Conservation (phyloP, 1,284 basidiomycete species). For the Afroboletus lepidellus region DNA sequence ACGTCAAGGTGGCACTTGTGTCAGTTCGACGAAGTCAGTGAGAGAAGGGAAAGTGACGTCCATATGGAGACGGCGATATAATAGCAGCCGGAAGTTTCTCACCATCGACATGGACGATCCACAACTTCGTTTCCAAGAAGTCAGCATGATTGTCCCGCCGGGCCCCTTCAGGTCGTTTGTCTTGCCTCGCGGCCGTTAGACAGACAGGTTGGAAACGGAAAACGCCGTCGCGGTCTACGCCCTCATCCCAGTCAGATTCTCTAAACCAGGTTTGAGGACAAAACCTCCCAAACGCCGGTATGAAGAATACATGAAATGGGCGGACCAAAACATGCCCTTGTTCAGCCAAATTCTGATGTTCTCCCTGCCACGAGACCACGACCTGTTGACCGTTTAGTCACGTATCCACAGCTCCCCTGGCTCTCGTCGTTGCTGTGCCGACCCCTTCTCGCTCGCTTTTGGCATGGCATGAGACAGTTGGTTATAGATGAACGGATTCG, state of each 20-base stretch:
- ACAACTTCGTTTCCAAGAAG: not conserved
- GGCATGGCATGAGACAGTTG: conserved; percentile 8
- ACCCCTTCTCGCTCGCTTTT: conserved; percentile 9
- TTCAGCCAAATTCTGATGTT: conserved; percentile 18
- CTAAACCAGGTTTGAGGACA: not conserved
- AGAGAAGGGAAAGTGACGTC: not conserved
- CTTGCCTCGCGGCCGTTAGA: not conserved
- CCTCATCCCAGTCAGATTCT: not conserved
- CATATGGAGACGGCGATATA: not conserved
- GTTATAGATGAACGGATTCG: not conserved
- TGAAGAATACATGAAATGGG: conserved; percentile 13
- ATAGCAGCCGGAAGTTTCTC: not conserved
- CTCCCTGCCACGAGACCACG: not conserved
- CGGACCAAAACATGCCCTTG: conserved; percentile 8
- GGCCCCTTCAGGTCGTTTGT: not conserved
- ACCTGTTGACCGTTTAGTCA: conserved; percentile 17
- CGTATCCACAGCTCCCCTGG: conserved; percentile 4
- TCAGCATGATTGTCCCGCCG: not conserved
- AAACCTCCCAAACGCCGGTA: conserved; percentile 20
- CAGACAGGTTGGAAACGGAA: not conserved
- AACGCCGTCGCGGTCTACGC: not conserved
- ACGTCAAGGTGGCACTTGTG: too few relatives aligned
- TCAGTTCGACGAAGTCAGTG: not conserved
- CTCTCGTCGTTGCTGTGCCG: conserved; percentile 18
- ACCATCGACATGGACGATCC: not conserved